Evolutionary conservation across 768 basidiomycete species (phyloP).

Genomic region (Lentinula detonsa): DNA sequence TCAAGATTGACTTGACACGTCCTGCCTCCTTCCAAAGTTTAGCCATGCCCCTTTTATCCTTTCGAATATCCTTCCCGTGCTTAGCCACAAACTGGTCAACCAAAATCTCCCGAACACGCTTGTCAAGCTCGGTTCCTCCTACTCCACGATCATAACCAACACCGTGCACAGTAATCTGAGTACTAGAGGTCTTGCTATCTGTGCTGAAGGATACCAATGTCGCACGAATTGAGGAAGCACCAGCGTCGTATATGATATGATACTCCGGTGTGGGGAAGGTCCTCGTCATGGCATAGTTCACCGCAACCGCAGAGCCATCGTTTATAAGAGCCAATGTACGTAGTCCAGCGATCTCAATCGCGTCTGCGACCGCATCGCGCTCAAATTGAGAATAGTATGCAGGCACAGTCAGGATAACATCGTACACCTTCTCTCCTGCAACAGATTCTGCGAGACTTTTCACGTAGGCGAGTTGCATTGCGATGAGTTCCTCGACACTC

Average conservation of each 20-base stretch:
- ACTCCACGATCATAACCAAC: conserved; percentile 73
- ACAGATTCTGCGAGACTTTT: conserved; percentile 79
- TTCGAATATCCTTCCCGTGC: conserved; percentile 59
- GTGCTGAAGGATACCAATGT: conserved; percentile 68
- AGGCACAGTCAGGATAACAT: conserved; percentile 88
- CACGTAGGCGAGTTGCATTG: conserved; percentile 90
- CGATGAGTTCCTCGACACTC: conserved; percentile 86
- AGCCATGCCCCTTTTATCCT: conserved; percentile 81
- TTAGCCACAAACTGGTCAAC: conserved; percentile 69
- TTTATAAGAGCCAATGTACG: conserved; percentile 80
- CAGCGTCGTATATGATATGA: conserved; percentile 93
- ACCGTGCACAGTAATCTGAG: conserved; percentile 72
- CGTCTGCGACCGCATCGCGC: conserved; percentile 86
- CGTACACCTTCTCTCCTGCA: conserved; percentile 70
- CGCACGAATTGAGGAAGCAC: conserved; percentile 75
- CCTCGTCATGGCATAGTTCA: conserved; percentile 98
- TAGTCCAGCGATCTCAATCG: conserved; percentile 87
- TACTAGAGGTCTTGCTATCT: conserved; percentile 45
- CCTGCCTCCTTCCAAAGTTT: conserved; percentile 94
- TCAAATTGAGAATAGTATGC: conserved; percentile 88
- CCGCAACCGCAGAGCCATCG: conserved; percentile 91
- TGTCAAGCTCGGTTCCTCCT: conserved; percentile 84
- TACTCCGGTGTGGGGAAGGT: conserved; percentile 74
- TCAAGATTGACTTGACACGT: conserved; percentile 86
- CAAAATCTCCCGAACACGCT: conserved; percentile 75